These are phyloP conservation scores for Urtica urens DNA, from an alignment of 306 rosid species.

Conservation along the genomic window DNA sequence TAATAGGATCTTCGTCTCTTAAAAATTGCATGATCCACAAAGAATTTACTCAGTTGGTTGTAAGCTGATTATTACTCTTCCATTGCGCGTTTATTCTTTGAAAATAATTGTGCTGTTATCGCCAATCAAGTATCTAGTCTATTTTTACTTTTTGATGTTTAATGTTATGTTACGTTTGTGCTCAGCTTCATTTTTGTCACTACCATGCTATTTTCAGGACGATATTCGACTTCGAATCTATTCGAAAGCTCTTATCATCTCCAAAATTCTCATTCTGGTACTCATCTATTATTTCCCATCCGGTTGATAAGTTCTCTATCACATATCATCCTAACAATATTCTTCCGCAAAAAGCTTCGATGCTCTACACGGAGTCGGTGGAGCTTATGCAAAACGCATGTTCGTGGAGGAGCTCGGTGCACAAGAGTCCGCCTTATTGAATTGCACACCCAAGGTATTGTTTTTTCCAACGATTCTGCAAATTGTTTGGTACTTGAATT, in stretches of 20 bases:
- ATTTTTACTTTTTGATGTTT: no score
- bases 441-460: constrained; percentile 83
- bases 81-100: no score
- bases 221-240: constrained; percentile 74
- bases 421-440: constrained; percentile 76
- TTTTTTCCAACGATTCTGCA: background rate
- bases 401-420: constrained; percentile 99
- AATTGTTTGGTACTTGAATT: background rate
- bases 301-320: constrained; percentile 4
- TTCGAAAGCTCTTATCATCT: constrained; percentile 61
- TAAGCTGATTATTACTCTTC: no score
- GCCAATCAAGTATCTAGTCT: no score
- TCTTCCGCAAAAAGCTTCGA: constrained; percentile 46
- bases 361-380: constrained; percentile 88
- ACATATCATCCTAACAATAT: constrained; percentile 8
- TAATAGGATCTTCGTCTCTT: no score
- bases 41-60: no score
- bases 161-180: no score
- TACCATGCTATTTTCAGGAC: constrained; percentile 45
- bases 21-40: no score
- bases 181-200: no score
- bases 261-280: constrained; percentile 95
- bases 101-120: no score
- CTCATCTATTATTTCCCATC: constrained; percentile 13
- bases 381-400: constrained; percentile 88